Evolutionary conservation across 768 basidiomycete genomes (phyloP).

Genomic region (Chlorophyllum brunneum): DNA sequence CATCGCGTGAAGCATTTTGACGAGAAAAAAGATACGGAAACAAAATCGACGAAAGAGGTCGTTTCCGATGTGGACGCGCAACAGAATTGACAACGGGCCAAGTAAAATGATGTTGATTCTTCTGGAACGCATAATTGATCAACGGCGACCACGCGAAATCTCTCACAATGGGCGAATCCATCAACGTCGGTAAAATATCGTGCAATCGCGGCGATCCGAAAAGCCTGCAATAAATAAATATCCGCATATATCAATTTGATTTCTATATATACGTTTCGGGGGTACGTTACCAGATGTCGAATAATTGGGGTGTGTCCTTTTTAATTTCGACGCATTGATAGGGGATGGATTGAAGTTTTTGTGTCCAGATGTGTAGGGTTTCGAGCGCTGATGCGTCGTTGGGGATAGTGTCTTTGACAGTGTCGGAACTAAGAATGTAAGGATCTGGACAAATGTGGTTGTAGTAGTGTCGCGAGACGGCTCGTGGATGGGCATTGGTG

Average conservation of each 20-base stretch:
- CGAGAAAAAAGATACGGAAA: slow-evolving; percentile 11
- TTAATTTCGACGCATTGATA: slow-evolving; percentile 49
- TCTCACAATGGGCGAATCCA: slow-evolving; percentile 44
- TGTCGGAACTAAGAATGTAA: slow-evolving; percentile 18
- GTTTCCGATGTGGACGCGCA: neutral
- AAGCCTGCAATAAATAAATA: slow-evolving; percentile 33
- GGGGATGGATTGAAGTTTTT: slow-evolving; percentile 35
- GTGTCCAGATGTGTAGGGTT: slow-evolving; percentile 43
- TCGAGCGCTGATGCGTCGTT: slow-evolving; percentile 25
- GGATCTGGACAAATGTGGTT: slow-evolving; percentile 41
- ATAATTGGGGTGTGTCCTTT: slow-evolving; percentile 34
- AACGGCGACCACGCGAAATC: slow-evolving; percentile 62
- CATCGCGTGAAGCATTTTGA: neutral
- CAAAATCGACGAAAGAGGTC: slow-evolving; percentile 16
- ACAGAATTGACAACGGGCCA: too few relatives aligned
- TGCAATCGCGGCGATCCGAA: slow-evolving; percentile 44
- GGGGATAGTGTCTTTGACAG: slow-evolving; percentile 23
- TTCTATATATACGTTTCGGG: neutral
- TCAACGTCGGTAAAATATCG: slow-evolving; percentile 39
- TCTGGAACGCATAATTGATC: slow-evolving; percentile 42
- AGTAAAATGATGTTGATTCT: slow-evolving; percentile 42
- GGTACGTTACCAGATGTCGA: slow-evolving; percentile 48
- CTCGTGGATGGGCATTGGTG: slow-evolving; percentile 27
- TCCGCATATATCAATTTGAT: neutral
- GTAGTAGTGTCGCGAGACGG: slow-evolving; percentile 45